Percentiles rank a stretch among this genome's conserved stretches.
Conservation (phyloP, 108 stramenopile genomes). For the Licmophora abbreviata region DNA sequence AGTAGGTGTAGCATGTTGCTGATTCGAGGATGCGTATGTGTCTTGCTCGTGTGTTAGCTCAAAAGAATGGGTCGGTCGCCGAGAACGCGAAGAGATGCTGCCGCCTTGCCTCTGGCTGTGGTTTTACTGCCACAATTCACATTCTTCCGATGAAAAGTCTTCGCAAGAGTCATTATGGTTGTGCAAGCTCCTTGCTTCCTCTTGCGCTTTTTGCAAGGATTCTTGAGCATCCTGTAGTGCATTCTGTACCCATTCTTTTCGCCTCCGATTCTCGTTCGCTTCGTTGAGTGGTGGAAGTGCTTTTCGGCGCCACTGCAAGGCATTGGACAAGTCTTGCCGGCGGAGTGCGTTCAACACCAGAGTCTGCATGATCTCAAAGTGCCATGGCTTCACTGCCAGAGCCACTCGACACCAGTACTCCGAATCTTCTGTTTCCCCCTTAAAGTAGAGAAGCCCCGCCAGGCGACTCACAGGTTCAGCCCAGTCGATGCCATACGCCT, state of each 20-base stretch:
- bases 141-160: too few species aligned
- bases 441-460: constrained; percentile 55
- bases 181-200: too few species aligned
- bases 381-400: constrained; percentile 67
- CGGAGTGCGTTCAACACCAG: constrained; percentile 51
- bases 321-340: constrained; percentile 29
- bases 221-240: constrained; percentile 16
- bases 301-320: constrained; percentile 41
- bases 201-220: constrained; percentile 14
- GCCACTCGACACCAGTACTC: constrained; percentile 47
- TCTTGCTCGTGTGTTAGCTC: too few species aligned
- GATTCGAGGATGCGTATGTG: too few species aligned
- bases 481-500: constrained; percentile 55
- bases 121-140: too few species aligned
- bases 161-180: too few species aligned
- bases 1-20: too few species aligned
- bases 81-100: too few species aligned
- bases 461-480: constrained; percentile 69
- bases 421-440: constrained; percentile 46
- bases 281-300: constrained; percentile 36
- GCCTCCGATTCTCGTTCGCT: constrained; percentile 21
- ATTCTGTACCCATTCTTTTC: constrained; percentile 30
- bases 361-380: constrained; percentile 68
- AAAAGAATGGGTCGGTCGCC: too few species aligned
- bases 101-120: too few species aligned